These are phyloP conservation scores for Fusarium sp. DNA, from an alignment of 2,329 filamentous ascomycete genomes.

Conservation along the genomic window DNA sequence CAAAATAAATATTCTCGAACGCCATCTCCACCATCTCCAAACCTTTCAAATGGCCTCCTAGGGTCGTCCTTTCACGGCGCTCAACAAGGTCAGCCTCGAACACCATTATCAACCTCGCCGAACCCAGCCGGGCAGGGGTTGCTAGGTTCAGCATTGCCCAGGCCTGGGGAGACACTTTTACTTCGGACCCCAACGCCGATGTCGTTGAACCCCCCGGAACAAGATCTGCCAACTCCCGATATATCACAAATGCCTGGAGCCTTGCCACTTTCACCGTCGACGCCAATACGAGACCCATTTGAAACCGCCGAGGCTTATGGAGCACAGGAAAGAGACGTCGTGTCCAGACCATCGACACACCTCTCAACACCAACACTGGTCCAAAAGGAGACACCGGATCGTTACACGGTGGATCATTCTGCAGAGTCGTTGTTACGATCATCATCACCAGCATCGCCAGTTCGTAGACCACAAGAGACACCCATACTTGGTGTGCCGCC, in stretches of 20 bases:
- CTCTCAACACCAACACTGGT: not conserved
- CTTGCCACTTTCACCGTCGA: not conserved
- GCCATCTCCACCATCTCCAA: not conserved
- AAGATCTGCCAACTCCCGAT: not conserved
- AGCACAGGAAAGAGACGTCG: not conserved
- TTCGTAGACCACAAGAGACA: slow-evolving; percentile 16
- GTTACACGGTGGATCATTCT: not conserved
- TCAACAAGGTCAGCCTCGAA: not conserved
- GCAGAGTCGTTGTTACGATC: not conserved
- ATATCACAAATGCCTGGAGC: not conserved
- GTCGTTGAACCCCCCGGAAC: not conserved
- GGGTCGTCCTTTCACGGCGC: not conserved
- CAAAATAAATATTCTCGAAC: not conserved
- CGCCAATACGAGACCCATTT: not conserved
- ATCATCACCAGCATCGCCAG: slow-evolving; percentile 19
- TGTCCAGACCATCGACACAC: not conserved
- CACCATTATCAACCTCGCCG: slow-evolving; percentile 16
- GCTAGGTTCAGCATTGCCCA: not conserved
- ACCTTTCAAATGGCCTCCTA: not conserved
- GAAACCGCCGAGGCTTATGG: not conserved
- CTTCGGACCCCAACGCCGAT: not conserved
- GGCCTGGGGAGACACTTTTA: not conserved
- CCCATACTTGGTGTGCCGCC: slow-evolving; percentile 22
- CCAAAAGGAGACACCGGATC: not conserved
- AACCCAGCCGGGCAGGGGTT: slow-evolving; percentile 14